phyloP scores from a whole-genome alignment of 495 filamentous ascomycete species.

The Lasiosphaeria hispida region DNA sequence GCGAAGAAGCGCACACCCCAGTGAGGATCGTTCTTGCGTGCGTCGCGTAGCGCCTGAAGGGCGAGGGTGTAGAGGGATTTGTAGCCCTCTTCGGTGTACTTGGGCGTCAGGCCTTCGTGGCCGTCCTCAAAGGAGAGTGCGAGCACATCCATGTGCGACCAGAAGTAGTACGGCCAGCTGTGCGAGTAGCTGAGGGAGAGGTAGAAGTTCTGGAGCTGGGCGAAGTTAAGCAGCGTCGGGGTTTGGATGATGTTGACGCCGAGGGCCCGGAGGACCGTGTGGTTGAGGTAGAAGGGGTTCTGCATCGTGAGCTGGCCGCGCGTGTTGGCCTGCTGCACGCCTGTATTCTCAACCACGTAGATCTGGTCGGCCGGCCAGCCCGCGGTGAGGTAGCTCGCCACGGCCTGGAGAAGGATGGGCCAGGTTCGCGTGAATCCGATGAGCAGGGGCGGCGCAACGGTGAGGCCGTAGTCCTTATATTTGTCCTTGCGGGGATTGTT shows the following conservation, averaged over 20 bases:
- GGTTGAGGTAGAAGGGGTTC: slow-evolving; percentile 63
- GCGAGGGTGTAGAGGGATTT: slow-evolving; percentile 49
- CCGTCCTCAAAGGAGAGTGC: slow-evolving; percentile 52
- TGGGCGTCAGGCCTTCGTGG: slow-evolving; percentile 29
- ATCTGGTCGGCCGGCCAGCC: slow-evolving; percentile 62
- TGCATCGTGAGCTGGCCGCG: slow-evolving; percentile 51
- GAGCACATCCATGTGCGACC: slow-evolving; percentile 56
- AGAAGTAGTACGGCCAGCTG: slow-evolving; percentile 58
- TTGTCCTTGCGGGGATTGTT: slow-evolving; percentile 36
- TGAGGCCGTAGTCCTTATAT: slow-evolving; percentile 32
- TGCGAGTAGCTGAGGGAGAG: slow-evolving; percentile 54
- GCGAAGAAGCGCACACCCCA: slow-evolving; percentile 56
- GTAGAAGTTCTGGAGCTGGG: slow-evolving; percentile 64
- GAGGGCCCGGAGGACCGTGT: slow-evolving; percentile 49
- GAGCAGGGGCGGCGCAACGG: slow-evolving; percentile 48
- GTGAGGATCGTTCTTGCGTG: slow-evolving; percentile 25
- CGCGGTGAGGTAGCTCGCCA: slow-evolving; percentile 56
- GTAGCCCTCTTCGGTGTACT: slow-evolving; percentile 36
- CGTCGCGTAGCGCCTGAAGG: slow-evolving; percentile 40
- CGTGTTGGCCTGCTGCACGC: slow-evolving; percentile 55
- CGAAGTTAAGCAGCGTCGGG: slow-evolving; percentile 57
- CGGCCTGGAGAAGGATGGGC: slow-evolving; percentile 56
- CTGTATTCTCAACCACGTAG: slow-evolving; percentile 63
- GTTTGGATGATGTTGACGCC: slow-evolving; percentile 58
- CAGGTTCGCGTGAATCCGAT: slow-evolving; percentile 60